These are phyloP conservation scores for Serpula lacrymans DNA, from an alignment of 768 basidiomycete genomes.

Conservation along the genomic window DNA sequence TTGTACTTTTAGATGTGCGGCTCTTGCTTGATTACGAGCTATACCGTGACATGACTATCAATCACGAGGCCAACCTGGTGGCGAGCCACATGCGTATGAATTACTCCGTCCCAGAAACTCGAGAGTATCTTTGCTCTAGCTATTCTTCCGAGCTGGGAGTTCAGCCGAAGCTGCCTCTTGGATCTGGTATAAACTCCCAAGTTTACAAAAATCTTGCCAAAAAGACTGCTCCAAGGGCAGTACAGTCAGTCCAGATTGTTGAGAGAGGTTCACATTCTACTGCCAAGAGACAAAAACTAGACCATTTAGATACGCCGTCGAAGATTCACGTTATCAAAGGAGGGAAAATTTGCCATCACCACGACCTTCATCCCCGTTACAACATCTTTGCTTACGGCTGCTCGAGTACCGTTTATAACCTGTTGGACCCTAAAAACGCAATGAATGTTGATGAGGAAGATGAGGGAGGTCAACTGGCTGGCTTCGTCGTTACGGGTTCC, in stretches of 20 bases:
- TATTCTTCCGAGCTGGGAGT: constrained; percentile 29
- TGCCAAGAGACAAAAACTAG: too few species aligned
- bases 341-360: too few species aligned
- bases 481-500: too few species aligned
- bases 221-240: too few species aligned
- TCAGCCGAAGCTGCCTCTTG: too few species aligned
- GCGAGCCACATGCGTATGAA: constrained; percentile 16
- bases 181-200: neutral
- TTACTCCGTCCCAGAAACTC: constrained; percentile 20
- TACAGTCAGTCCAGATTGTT: too few species aligned
- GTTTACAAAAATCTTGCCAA: constrained; percentile 1
- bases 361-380: constrained; percentile 20
- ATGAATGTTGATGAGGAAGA: too few species aligned
- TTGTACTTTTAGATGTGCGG: constrained; percentile 12
- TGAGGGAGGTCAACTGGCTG: too few species aligned
- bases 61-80: constrained; percentile 11
- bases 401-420: constrained; percentile 14
- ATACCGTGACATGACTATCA: neutral
- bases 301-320: too few species aligned
- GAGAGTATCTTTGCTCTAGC: constrained; percentile 24
- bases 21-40: constrained; percentile 14
- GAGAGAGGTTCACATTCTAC: neutral
- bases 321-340: too few species aligned
- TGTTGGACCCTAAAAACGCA: too few species aligned
- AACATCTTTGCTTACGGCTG: constrained; percentile 15